These are phyloP conservation scores for Labyrinthula sp. DNA, from an alignment of 352 stramenopile genomes.

Conservation along the genomic window DNA sequence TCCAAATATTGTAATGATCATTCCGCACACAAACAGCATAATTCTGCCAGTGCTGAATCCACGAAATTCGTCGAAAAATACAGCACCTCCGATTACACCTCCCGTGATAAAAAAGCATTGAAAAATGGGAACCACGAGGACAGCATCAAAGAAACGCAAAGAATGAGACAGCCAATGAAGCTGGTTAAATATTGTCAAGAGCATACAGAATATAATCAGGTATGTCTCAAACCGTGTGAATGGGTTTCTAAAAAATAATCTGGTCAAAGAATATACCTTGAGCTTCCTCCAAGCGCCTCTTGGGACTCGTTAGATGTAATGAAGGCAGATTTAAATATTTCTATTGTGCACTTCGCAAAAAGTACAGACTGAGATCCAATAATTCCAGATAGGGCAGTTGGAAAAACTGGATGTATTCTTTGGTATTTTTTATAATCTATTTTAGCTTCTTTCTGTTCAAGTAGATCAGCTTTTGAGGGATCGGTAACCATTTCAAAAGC, in stretches of 20 bases:
- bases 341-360: conserved; percentile 50
- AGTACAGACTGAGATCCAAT: conserved; percentile 52
- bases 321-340: conserved; percentile 59
- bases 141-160: conserved; percentile 53
- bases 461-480: conserved; percentile 7
- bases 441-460: background rate
- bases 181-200: conserved; percentile 53
- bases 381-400: conserved; percentile 46
- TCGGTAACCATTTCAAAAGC: no score
- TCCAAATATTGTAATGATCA: conserved; percentile 45
- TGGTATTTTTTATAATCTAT: conserved; percentile 5
- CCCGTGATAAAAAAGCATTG: conserved; percentile 67
- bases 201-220: conserved; percentile 50
- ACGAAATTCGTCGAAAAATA: conserved; percentile 62
- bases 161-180: conserved; percentile 59
- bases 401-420: conserved; percentile 45
- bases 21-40: conserved; percentile 48
- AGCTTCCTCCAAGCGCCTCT: no score
- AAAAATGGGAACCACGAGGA: conserved; percentile 57
- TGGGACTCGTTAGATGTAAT: no score
- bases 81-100: conserved; percentile 55
- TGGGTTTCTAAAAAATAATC: conserved; percentile 45
- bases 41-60: conserved; percentile 38
- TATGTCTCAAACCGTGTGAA: conserved; percentile 51
- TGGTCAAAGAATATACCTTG: no score